Conservation (phyloP, 306 rosid genomes). For the Prinsepia uniflora region DNA sequence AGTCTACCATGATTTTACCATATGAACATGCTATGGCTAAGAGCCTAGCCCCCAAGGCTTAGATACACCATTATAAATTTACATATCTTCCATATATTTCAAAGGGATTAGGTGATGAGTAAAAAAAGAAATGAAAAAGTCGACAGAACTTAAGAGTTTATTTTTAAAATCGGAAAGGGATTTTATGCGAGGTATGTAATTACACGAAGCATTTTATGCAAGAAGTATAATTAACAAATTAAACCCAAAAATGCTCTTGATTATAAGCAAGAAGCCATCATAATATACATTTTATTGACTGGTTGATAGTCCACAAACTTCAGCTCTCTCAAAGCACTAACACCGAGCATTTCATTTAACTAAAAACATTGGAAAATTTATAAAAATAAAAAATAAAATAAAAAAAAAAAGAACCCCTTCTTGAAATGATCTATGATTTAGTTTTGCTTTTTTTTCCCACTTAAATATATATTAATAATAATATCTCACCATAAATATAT, state of each 20-base stretch:
- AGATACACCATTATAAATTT: background rate
- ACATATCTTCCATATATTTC: too few species aligned
- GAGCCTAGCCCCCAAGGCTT: background rate
- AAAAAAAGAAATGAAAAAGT: too few species aligned
- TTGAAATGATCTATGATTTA: background rate
- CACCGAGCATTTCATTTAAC: background rate
- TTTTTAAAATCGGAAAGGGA: too few species aligned
- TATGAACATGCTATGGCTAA: background rate
- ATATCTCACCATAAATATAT: background rate
- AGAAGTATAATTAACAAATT: background rate
- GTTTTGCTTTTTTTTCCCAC: background rate
- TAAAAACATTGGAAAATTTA: too few species aligned
- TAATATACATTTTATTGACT: slow-evolving; percentile 29
- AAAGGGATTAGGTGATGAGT: too few species aligned
- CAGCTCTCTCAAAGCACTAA: slow-evolving; percentile 7
- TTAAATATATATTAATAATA: background rate
- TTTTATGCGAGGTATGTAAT: too few species aligned
- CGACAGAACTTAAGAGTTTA: too few species aligned
- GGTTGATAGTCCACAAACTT: slow-evolving; percentile 8
- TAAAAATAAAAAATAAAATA: too few species aligned
- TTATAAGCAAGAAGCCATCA: background rate
- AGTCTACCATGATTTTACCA: too few species aligned
- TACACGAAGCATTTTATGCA: background rate
- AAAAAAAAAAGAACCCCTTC: background rate
- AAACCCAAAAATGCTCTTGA: background rate